Base-by-base conservation (phyloP, 2,329 filamentous ascomycete genomes). In the Pyrenophora graminea region DNA sequence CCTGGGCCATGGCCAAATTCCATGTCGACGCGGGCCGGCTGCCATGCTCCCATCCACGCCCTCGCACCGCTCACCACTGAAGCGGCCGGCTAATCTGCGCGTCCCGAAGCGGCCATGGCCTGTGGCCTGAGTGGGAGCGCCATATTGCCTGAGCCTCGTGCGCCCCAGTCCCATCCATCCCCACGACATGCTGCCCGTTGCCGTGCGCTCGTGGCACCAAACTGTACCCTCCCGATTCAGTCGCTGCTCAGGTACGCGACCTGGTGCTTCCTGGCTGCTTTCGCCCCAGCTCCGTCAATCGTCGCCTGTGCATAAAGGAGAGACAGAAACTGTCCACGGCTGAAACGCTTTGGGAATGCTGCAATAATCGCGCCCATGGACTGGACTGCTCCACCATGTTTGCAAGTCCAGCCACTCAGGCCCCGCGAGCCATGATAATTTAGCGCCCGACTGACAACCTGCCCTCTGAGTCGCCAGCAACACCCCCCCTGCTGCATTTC, bases 261-360 rank as follows among this genome's bases (percentile, higher is more conserved):
- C 19, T 15, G 56, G 21, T 4, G 21, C 21, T 45, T 56, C 53
- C 54, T 67, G 61, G 58, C 64, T 15, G 15, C 15, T 15, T 15
- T 15, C 15, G 15, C 46, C 47, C 43, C 51, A 59, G 59, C 31
- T 54, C 42, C 42, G 56, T 65, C 67, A 60, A 61, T 58, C 63
- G 62, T 62, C 60, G 61, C 52, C 57, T 51, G 52, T 64, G 69
- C 69, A 72, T 70, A 68, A 71, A 69, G 67, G 63, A 63, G 65
- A 59, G 40, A 53, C 58, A 57, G 47, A 58, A 59, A 57, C 51
- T 56, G 50, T 53, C 59, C 52, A 51, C 60, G 59, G 59, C 68
- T 69, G 66, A 67, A 70, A 72, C 69, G 56, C 56, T 67, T 71
- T 59, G 52, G 63, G 65, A 70, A 61, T 63, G 51, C 53, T 63